These are phyloP conservation scores for Colletotrichum liaoningense DNA, from an alignment of 2,329 filamentous ascomycete genomes.

Conservation along the genomic window DNA sequence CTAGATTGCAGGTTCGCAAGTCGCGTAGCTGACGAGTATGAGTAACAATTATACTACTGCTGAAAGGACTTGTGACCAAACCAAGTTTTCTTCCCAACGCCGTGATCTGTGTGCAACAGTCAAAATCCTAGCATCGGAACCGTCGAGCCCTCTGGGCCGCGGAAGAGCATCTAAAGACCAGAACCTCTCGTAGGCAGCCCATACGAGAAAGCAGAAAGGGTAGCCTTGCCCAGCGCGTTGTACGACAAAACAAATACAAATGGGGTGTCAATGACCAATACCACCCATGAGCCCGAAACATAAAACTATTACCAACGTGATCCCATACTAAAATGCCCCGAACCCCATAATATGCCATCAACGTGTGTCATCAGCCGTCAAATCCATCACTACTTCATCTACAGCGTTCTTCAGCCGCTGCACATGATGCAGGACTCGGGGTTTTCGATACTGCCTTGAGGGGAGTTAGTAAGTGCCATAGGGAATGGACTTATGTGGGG, in stretches of 20 bases:
- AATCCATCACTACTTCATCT: constrained; percentile 16
- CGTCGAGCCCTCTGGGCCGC: constrained; percentile 2
- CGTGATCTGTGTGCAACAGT: neutral
- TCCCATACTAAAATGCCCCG: constrained; percentile 20
- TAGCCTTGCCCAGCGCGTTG: neutral
- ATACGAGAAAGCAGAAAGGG: neutral
- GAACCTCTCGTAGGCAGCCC: neutral
- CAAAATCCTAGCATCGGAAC: neutral
- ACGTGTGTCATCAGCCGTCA: constrained; percentile 36
- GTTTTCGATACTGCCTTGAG: constrained; percentile 90
- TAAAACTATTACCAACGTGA: constrained; percentile 22
- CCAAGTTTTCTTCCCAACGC: constrained; percentile 1
- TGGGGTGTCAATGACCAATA: constrained; percentile 18
- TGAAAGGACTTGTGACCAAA: neutral
- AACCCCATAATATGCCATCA: constrained; percentile 31
- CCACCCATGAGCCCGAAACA: constrained; percentile 25
- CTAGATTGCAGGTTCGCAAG: neutral
- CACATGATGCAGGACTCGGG: constrained; percentile 97
- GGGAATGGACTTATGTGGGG: neutral
- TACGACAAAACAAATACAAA: constrained; percentile 22
- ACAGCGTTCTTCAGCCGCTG: constrained; percentile 74
- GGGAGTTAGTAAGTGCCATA: constrained; percentile 44
- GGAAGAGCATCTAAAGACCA: neutral
- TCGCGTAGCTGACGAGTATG: neutral
- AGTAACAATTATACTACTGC: neutral